Conservation (phyloP, 495 filamentous ascomycete species). For the Penicillium bovifimosum region DNA sequence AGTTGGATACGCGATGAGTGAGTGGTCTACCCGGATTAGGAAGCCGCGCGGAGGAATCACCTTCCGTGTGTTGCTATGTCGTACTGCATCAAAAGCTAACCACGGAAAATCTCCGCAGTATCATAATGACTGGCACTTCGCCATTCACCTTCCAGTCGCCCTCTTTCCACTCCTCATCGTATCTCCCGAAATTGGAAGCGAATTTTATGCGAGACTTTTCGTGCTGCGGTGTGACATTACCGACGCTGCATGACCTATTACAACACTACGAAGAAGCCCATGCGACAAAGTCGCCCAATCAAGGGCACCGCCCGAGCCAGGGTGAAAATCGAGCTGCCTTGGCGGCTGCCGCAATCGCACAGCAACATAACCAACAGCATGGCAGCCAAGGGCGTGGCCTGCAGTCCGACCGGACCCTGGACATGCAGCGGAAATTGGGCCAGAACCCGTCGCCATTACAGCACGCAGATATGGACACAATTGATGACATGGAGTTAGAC, state of each 20-base stretch:
- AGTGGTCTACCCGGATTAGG: constrained; percentile 40
- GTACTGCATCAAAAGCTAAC: constrained; percentile 27
- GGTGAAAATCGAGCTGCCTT: constrained; percentile 52
- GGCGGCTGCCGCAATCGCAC: constrained; percentile 50
- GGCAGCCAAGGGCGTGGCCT: constrained; percentile 36
- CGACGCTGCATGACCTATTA: constrained; percentile 87
- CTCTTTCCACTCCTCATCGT: constrained; percentile 95
- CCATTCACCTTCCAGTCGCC: constrained; percentile 87
- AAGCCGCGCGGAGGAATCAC: background rate
- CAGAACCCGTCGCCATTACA: constrained; percentile 39
- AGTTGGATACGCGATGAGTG: constrained; percentile 98
- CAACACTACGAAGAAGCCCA: constrained; percentile 96
- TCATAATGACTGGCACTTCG: constrained; percentile 94
- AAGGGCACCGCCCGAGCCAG: constrained; percentile 51
- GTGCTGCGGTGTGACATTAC: constrained; percentile 82
- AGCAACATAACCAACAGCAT: constrained; percentile 51
- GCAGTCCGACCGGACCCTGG: constrained; percentile 37
- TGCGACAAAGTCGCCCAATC: constrained; percentile 58
- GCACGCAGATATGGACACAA: constrained; percentile 69
- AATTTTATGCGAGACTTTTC: constrained; percentile 94
- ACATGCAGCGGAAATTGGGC: constrained; percentile 42
- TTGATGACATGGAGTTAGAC: constrained; percentile 97
- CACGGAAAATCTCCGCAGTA: constrained; percentile 48
- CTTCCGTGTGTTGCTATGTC: constrained; percentile 13
- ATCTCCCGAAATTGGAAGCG: constrained; percentile 94